These are phyloP conservation scores for Extremus antarcticus DNA, from an alignment of 495 filamentous ascomycete genomes.

Conservation along the genomic window DNA sequence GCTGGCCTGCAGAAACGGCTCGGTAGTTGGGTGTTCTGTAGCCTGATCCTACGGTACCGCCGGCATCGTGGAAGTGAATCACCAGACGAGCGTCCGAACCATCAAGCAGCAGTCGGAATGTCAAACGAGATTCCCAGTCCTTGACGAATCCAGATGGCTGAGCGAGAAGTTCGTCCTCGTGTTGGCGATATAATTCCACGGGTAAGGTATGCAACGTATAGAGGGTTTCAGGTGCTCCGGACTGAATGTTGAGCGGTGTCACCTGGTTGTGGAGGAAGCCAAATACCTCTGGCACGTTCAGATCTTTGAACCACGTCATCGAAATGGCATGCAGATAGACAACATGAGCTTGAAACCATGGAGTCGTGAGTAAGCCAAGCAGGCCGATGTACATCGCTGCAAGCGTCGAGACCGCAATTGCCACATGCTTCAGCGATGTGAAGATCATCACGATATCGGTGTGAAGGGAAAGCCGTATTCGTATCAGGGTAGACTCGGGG, in stretches of 20 bases:
- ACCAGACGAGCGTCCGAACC: constrained; percentile 51
- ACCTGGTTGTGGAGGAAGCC: constrained; percentile 52
- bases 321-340: constrained; percentile 39
- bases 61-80: constrained; percentile 46
- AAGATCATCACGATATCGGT: background rate
- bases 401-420: background rate
- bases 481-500: background rate
- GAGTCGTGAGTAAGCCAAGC: constrained; percentile 32
- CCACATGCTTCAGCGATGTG: constrained; percentile 1
- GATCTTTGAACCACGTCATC: constrained; percentile 41
- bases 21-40: constrained; percentile 53
- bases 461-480: background rate
- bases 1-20: constrained; percentile 45
- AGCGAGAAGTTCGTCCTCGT: constrained; percentile 41
- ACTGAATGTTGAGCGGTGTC: constrained; percentile 52
- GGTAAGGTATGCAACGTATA: constrained; percentile 68
- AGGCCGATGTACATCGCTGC: constrained; percentile 4
- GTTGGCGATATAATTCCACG: constrained; percentile 47
- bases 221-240: constrained; percentile 44
- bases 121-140: constrained; percentile 43
- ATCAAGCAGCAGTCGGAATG: constrained; percentile 50
- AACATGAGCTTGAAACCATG: constrained; percentile 38
- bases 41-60: constrained; percentile 54
- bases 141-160: constrained; percentile 36
- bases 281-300: constrained; percentile 39